Conservation (phyloP, 1,284 basidiomycete genomes). For the Leccinum griseonigrum region DNA sequence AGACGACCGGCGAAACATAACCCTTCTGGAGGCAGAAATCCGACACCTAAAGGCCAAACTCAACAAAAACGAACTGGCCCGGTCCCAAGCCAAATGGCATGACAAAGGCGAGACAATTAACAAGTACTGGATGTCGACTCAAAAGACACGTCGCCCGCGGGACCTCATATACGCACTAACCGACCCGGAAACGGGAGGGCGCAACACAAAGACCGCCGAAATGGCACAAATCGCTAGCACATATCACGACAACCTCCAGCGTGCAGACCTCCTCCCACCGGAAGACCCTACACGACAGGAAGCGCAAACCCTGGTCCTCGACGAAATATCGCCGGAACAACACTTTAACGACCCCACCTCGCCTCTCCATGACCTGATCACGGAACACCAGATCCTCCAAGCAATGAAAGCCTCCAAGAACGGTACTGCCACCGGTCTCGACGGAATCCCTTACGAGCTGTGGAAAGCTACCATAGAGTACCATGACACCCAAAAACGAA, state of each 20-base stretch:
- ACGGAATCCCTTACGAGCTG: background rate
- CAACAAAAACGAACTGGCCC: background rate
- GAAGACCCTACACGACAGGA: background rate
- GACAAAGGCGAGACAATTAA: background rate
- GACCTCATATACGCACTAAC: no score
- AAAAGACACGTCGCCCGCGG: background rate
- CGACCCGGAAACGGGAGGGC: no score
- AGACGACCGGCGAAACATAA: background rate
- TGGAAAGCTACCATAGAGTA: background rate
- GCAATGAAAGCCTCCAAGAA: background rate
- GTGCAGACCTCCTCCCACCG: background rate
- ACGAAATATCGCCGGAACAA: background rate
- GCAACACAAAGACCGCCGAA: background rate
- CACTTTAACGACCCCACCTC: background rate
- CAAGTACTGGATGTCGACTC: background rate
- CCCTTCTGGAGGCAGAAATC: background rate
- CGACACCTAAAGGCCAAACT: background rate
- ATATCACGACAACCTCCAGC: background rate
- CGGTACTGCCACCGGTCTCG: background rate
- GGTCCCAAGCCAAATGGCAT: background rate
- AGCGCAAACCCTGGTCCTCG: background rate
- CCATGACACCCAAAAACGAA: no score
- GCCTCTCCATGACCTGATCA: background rate
- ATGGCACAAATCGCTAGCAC: background rate
- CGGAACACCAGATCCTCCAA: background rate